A percentile compares a stretch with the other conserved stretches of the same genome.
These are phyloP conservation scores for Pugionium dolabratum DNA, from an alignment of 345 rosid genomes.

Conservation along the genomic window DNA sequence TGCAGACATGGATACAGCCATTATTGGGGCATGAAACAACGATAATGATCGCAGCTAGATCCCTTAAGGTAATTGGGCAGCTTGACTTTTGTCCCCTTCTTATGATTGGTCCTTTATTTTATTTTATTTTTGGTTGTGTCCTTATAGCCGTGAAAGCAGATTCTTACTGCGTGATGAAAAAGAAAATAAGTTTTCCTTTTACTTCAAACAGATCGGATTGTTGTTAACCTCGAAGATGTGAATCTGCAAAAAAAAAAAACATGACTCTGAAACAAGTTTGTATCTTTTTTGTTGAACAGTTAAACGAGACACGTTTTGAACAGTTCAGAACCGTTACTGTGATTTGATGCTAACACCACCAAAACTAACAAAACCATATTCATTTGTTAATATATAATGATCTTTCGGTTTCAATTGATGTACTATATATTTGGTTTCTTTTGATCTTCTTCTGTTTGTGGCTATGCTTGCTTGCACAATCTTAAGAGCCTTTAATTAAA, in stretches of 20 bases:
- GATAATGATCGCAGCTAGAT: slow-evolving; percentile 10
- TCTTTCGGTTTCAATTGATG: too few species aligned
- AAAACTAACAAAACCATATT: too few species aligned
- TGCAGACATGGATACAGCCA: slow-evolving; percentile 78
- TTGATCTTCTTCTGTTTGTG: slow-evolving; percentile 27
- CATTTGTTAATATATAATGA: too few species aligned
- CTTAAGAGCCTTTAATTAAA: slow-evolving; percentile 4
- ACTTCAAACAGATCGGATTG: slow-evolving; percentile 19
- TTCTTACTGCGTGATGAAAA: slow-evolving; percentile 8
- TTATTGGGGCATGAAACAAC: slow-evolving; percentile 55
- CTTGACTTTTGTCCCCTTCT: slow-evolving; percentile 29
- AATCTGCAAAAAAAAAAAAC: neutral
- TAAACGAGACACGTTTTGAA: neutral
- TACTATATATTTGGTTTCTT: too few species aligned
- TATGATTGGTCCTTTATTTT: slow-evolving; percentile 16
- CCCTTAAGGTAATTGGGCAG: slow-evolving; percentile 23
- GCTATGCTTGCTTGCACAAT: slow-evolving; percentile 29
- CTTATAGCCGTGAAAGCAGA: slow-evolving; percentile 23
- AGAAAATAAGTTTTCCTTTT: neutral
- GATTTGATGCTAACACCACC: too few species aligned
- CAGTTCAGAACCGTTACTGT: neutral
- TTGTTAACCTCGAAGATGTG: slow-evolving; percentile 24
- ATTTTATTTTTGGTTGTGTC: slow-evolving; percentile 7
- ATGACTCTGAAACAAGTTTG: slow-evolving; percentile 7
- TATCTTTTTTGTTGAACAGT: too few species aligned